Evolutionary conservation across 1,284 basidiomycete species (phyloP).

Genomic region (Salmacisia buchloeana): DNA sequence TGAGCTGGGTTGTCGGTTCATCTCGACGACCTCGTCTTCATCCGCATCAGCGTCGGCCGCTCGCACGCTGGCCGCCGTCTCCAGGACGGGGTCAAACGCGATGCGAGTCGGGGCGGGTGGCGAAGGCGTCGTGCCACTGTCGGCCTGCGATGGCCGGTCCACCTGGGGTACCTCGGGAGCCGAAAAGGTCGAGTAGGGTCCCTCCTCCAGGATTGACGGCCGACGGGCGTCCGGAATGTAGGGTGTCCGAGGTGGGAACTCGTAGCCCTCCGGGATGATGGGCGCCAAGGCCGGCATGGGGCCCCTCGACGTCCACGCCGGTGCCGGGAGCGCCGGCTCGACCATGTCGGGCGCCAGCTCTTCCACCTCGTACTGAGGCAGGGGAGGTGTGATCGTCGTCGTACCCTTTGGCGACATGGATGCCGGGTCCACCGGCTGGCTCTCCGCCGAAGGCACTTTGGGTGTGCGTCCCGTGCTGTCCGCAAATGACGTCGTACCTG

Average conservation of each 20-base stretch:
- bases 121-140: no score
- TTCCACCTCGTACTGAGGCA: no score
- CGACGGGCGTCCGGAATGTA: background rate
- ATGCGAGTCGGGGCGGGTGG: background rate
- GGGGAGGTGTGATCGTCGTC: no score
- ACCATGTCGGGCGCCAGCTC: conserved; percentile 15
- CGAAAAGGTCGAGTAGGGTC: background rate
- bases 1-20: no score
- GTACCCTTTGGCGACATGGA: no score
- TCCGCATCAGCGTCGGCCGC: conserved; percentile 4
- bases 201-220: background rate
- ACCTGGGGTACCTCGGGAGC: background rate
- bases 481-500: no score
- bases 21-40: background rate
- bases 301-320: background rate
- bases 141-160: background rate
- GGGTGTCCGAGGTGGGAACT: background rate
- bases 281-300: no score
- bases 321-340: conserved; percentile 17
- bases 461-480: no score
- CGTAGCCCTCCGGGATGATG: background rate
- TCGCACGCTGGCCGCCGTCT: conserved; percentile 10
- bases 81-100: conserved; percentile 8
- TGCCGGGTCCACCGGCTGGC: no score
- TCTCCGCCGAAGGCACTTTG: no score